A percentile compares a stretch with the other conserved stretches of the same genome.
These are phyloP conservation scores for Lathyrus oleraceus DNA, from an alignment of 306 rosid genomes.

Conservation along the genomic window DNA sequence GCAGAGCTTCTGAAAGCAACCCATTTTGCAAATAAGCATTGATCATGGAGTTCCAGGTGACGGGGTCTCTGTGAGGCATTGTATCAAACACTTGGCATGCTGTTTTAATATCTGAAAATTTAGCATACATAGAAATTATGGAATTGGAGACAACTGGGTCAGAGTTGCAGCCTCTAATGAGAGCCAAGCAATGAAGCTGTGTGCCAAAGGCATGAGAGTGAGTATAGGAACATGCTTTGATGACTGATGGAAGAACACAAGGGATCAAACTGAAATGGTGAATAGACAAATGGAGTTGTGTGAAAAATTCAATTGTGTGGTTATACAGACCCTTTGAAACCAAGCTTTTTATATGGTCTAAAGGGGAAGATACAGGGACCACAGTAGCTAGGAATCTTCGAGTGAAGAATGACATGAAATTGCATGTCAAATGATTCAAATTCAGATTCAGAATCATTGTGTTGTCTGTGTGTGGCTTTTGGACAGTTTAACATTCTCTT, in stretches of 20 bases:
- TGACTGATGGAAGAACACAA: constrained; percentile 59
- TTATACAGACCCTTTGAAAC: constrained; percentile 47
- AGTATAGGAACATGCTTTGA: constrained; percentile 58
- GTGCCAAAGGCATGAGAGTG: constrained; percentile 41
- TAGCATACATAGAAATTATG: constrained; percentile 59
- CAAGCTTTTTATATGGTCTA: constrained; percentile 44
- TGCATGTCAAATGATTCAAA: not conserved
- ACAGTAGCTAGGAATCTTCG: constrained; percentile 18
- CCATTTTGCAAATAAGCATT: constrained; percentile 67
- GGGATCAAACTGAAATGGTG: constrained; percentile 33
- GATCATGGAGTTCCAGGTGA: constrained; percentile 66
- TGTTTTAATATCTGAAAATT: constrained; percentile 29
- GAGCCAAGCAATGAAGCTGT: constrained; percentile 58
- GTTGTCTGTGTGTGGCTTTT: not conserved
- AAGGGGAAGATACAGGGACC: constrained; percentile 27
- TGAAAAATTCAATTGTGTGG: constrained; percentile 49
- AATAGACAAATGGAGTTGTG: constrained; percentile 39
- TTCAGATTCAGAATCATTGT: not conserved
- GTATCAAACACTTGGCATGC: constrained; percentile 63
- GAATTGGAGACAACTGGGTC: constrained; percentile 59
- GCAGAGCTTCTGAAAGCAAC: constrained; percentile 39
- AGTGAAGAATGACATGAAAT: constrained; percentile 33
- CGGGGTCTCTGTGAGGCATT: constrained; percentile 53
- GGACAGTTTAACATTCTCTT: too few species aligned
- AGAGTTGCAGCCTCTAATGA: constrained; percentile 43